A percentile compares a stretch with the other conserved stretches of the same genome.
phyloP scores from a whole-genome alignment of 805 yeast genomes.

The Barnettozyma populi region DNA sequence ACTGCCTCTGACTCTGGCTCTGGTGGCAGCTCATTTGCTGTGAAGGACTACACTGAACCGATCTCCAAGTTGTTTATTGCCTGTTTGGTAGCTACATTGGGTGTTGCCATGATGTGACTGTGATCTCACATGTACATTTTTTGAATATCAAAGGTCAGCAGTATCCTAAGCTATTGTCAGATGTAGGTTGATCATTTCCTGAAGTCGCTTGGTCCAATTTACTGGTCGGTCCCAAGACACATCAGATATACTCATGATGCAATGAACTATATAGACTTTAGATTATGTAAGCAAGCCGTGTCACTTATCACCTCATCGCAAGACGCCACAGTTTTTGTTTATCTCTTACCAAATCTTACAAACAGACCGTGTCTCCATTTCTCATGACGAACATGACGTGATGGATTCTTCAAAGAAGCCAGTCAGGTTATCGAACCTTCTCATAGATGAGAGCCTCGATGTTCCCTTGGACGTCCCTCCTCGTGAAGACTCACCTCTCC shows the following conservation, averaged over 20 bases:
- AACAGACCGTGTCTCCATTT: background rate
- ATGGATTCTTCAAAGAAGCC: background rate
- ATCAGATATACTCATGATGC: too few species aligned
- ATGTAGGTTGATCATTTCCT: too few species aligned
- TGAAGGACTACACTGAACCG: conserved; percentile 2
- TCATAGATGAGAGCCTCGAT: background rate
- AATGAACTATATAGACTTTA: too few species aligned
- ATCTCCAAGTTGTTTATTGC: conserved; percentile 4
- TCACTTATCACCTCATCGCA: background rate
- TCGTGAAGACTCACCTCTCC: conserved; percentile 5
- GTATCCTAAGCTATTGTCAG: too few species aligned
- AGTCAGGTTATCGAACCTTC: background rate
- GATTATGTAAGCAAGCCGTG: background rate
- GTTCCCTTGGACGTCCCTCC: background rate
- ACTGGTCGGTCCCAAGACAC: too few species aligned
- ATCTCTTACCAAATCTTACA: background rate
- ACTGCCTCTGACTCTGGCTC: background rate
- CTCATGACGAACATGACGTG: background rate
- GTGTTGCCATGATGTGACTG: conserved; percentile 4
- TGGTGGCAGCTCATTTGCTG: background rate
- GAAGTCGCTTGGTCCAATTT: too few species aligned
- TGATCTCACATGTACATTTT: background rate
- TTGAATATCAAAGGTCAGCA: background rate
- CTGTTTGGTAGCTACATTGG: background rate
- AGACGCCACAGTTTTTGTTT: conserved; percentile 1